These are phyloP conservation scores for Scleromitrula shiraiana DNA, from an alignment of 2,329 filamentous ascomycete species.

Conservation along the genomic window DNA sequence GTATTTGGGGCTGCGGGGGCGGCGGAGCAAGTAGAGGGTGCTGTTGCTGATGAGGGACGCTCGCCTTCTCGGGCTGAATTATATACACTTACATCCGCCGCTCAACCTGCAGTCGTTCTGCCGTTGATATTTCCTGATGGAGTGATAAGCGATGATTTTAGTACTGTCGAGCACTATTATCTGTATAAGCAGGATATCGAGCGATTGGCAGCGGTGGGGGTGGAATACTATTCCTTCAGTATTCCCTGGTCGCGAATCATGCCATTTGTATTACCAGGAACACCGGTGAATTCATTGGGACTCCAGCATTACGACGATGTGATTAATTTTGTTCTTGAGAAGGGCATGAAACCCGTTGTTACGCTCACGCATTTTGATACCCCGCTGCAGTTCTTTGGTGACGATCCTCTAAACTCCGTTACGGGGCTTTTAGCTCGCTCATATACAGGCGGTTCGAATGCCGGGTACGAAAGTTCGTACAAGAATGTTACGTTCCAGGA, in stretches of 20 bases:
- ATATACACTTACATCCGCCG: too few relatives aligned
- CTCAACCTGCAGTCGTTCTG: conserved; percentile 27
- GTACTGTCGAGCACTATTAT: conserved; percentile 38
- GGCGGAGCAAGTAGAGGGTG: conserved; percentile 38
- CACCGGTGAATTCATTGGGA: conserved; percentile 40
- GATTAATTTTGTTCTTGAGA: conserved; percentile 39
- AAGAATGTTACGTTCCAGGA: too few relatives aligned
- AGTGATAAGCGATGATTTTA: neutral
- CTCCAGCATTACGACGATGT: conserved; percentile 46
- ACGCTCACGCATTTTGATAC: conserved; percentile 35
- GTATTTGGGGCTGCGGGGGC: conserved; percentile 39
- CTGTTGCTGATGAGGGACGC: conserved; percentile 35
- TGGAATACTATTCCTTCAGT: conserved; percentile 42
- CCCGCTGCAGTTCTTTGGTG: neutral
- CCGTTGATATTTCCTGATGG: neutral
- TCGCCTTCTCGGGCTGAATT: too few relatives aligned
- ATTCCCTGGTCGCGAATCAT: conserved; percentile 44
- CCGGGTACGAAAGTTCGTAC: too few relatives aligned
- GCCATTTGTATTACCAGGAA: conserved; percentile 37
- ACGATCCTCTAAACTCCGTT: too few relatives aligned
- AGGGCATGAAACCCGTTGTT: conserved; percentile 41
- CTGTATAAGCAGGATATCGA: conserved; percentile 46
- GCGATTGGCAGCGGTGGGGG: conserved; percentile 41
- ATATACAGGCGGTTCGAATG: too few relatives aligned
- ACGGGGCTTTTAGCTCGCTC: too few relatives aligned